Percentiles rank a stretch among this genome's conserved stretches.
Evolutionary conservation across 2,329 filamentous ascomycete species (phyloP).

Genomic region (Sphaerostilbella broomeana): DNA sequence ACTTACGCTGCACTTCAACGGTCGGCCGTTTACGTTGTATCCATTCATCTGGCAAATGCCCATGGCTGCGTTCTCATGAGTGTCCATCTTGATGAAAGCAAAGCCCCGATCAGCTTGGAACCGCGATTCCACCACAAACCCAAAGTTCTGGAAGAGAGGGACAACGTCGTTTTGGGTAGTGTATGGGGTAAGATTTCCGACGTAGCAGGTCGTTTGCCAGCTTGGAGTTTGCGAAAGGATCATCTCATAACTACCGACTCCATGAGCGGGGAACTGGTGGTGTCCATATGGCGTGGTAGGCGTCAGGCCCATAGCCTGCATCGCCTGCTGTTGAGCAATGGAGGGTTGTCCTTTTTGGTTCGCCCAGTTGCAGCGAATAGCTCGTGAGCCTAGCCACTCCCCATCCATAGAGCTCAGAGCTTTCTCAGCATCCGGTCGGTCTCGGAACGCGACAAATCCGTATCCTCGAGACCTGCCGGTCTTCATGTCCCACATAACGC

Average conservation of each 20-base stretch:
- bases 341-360: conserved; percentile 99
- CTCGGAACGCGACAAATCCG: conserved; percentile 95
- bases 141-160: conserved; percentile 98
- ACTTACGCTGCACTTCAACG: conserved; percentile 97
- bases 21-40: conserved; percentile 95
- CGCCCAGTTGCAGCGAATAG: conserved; percentile 99
- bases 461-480: conserved; percentile 95
- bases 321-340: conserved; percentile 93
- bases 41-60: conserved; percentile 96
- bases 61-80: conserved; percentile 96
- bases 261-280: conserved; percentile 96
- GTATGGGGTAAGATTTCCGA: conserved; percentile 95
- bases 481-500: conserved; percentile 99
- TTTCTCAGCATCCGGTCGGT: conserved; percentile 89
- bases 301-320: conserved; percentile 97
- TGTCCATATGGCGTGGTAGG: conserved; percentile 94
- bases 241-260: conserved; percentile 96
- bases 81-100: conserved; percentile 99
- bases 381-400: conserved; percentile 96
- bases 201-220: conserved; percentile 98
- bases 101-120: conserved; percentile 98
- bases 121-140: conserved; percentile 92
- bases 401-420: conserved; percentile 97
- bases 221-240: conserved; percentile 88
- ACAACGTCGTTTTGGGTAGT: conserved; percentile 94